Percentiles rank a stretch among this genome's conserved stretches.
Evolutionary conservation across 345 rosid species (phyloP).

Genomic region (Kandelia obovata): DNA sequence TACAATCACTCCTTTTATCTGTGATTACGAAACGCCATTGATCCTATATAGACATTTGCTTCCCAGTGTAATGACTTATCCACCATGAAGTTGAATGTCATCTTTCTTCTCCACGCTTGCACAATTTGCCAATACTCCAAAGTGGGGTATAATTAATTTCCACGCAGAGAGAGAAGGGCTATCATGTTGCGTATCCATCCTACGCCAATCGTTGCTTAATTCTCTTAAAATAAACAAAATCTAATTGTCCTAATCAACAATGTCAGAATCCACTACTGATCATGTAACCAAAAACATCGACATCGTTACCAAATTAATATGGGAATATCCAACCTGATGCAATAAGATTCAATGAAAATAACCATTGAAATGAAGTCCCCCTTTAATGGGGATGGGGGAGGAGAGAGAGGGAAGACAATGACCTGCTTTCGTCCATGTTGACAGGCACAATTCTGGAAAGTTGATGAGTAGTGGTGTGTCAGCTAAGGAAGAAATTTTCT

Average conservation of each 20-base stretch:
- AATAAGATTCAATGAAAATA: conserved; percentile 14
- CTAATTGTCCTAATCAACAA: conserved; percentile 9
- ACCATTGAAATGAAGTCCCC: not conserved
- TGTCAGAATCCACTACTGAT: conserved; percentile 36
- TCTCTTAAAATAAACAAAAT: not conserved
- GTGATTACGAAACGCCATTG: conserved; percentile 30
- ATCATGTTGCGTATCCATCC: no score
- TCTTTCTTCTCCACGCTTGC: not conserved
- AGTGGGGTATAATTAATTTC: not conserved
- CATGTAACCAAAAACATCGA: conserved; percentile 23
- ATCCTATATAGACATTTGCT: conserved; percentile 22
- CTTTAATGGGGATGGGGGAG: no score
- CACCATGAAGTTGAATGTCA: not conserved
- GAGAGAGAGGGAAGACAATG: conserved; percentile 25
- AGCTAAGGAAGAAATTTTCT: not conserved
- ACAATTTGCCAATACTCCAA: not conserved
- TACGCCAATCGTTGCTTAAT: not conserved
- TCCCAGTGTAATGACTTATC: conserved; percentile 26
- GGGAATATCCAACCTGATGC: not conserved
- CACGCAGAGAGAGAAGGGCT: no score
- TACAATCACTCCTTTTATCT: not conserved
- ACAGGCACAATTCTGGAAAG: conserved; percentile 20
- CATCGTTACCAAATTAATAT: conserved; percentile 39
- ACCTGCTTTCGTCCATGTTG: conserved; percentile 22
- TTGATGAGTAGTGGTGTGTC: conserved; percentile 15